phyloP scores from a whole-genome alignment of 2,329 filamentous ascomycete species.

The Neopestalotiopsis rosae region DNA sequence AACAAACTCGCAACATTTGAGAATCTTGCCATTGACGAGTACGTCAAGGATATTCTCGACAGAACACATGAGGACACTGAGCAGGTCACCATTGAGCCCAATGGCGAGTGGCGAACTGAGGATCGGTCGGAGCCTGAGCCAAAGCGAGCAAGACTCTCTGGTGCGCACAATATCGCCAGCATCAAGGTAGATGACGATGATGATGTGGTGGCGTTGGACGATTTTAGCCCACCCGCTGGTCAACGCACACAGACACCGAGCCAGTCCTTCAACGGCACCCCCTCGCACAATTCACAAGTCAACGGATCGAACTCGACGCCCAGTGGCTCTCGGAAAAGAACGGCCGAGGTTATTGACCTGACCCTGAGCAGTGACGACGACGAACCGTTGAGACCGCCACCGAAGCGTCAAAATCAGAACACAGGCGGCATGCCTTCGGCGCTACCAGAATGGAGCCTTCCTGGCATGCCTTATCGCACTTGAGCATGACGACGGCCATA shows the following conservation, averaged over 20 bases:
- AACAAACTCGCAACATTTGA: constrained; percentile 83
- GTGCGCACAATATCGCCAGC: constrained; percentile 28
- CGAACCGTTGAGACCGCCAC: constrained; percentile 44
- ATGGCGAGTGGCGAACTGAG: constrained; percentile 73
- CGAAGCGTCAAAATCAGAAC: constrained; percentile 47
- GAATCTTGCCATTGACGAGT: constrained; percentile 86
- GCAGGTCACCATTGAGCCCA: constrained; percentile 88
- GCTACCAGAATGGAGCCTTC: background rate
- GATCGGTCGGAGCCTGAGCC: constrained; percentile 36
- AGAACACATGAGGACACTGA: constrained; percentile 75
- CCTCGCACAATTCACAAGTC: constrained; percentile 11
- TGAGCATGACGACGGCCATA: background rate
- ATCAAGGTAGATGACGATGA: constrained; percentile 51
- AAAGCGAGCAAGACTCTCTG: constrained; percentile 30
- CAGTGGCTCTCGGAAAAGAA: constrained; percentile 37
- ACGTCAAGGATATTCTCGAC: constrained; percentile 82
- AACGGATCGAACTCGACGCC: constrained; percentile 28
- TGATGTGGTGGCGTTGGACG: constrained; percentile 53
- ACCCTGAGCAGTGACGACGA: constrained; percentile 60
- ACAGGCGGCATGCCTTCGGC: background rate
- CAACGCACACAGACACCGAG: constrained; percentile 44
- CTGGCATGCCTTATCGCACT: background rate
- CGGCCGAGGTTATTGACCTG: constrained; percentile 59
- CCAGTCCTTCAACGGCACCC: constrained; percentile 30
- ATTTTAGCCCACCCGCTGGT: constrained; percentile 42